phyloP scores from a whole-genome alignment of 1,139 yeast genomes.

The Pneumocystis canis region DNA sequence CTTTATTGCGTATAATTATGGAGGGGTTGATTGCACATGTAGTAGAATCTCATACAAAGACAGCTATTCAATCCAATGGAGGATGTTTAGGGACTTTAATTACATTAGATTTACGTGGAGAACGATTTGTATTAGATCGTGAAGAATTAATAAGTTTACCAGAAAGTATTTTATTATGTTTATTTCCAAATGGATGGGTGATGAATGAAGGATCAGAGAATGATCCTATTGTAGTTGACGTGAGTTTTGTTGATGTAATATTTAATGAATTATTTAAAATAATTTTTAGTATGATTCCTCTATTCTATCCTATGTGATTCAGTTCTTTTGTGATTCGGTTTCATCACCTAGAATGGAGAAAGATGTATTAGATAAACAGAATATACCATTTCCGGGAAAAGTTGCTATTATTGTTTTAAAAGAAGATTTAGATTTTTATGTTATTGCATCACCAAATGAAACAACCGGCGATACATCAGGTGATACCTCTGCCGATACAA shows the following conservation, averaged over 20 bases:
- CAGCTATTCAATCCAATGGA: neutral
- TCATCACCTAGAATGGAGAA: conserved; percentile 23
- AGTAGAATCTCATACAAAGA: neutral
- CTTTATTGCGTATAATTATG: too few species aligned
- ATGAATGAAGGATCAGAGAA: conserved; percentile 33
- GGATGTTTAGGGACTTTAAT: conserved; percentile 25
- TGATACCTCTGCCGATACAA: conserved; percentile 1
- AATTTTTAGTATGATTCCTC: conserved; percentile 48
- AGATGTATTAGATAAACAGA: conserved; percentile 6
- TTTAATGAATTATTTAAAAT: conserved; percentile 5
- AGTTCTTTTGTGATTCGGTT: conserved; percentile 34
- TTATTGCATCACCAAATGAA: conserved; percentile 45
- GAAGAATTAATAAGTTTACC: conserved; percentile 86
- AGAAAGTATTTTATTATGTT: conserved; percentile 70
- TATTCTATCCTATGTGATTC: conserved; percentile 71
- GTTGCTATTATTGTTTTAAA: conserved; percentile 87
- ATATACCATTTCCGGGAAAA: conserved; percentile 47
- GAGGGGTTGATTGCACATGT: neutral
- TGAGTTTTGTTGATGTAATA: conserved; percentile 12
- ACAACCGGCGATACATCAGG: conserved; percentile 4
- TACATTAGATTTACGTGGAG: conserved; percentile 51
- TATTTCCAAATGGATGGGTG: conserved; percentile 81
- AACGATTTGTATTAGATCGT: conserved; percentile 53
- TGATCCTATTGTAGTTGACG: conserved; percentile 51
- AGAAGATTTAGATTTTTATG: conserved; percentile 88